Conservation (phyloP, 305 asterid species). For the Fraxinus ornus region DNA sequence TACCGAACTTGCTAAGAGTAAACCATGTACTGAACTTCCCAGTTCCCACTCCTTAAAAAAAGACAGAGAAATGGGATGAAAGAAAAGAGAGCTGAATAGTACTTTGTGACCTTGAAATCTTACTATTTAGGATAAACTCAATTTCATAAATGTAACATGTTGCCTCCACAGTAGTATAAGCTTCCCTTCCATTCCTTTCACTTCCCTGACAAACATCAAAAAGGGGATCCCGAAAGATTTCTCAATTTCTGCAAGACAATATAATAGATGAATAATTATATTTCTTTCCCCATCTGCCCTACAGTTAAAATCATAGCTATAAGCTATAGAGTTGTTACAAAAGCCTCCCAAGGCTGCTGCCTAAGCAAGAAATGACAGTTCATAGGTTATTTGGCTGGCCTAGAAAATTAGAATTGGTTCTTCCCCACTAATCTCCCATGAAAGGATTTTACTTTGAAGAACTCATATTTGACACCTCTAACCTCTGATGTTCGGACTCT, state of each 20-base stretch:
- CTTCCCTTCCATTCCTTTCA: background rate
- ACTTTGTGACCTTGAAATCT: background rate
- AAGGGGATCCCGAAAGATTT: background rate
- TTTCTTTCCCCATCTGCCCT: background rate
- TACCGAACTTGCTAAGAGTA: constrained; percentile 5
- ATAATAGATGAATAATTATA: background rate
- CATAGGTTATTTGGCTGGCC: background rate
- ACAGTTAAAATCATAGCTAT: background rate
- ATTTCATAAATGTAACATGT: background rate
- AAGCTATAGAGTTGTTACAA: background rate
- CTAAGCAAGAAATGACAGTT: background rate
- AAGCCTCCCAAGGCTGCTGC: background rate
- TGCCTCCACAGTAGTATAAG: background rate
- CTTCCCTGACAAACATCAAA: background rate
- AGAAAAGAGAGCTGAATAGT: background rate
- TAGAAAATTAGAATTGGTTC: background rate
- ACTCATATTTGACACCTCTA: background rate
- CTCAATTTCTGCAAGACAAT: background rate
- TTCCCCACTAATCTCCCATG: background rate
- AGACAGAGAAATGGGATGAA: background rate
- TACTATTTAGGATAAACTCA: background rate
- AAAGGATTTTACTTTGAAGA: background rate
- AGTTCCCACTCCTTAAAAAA: background rate
- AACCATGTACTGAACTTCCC: constrained; percentile 1
- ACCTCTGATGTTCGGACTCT: too few relatives aligned